Conservation (phyloP, 257 asterid species). For the Lycium barbarum region DNA sequence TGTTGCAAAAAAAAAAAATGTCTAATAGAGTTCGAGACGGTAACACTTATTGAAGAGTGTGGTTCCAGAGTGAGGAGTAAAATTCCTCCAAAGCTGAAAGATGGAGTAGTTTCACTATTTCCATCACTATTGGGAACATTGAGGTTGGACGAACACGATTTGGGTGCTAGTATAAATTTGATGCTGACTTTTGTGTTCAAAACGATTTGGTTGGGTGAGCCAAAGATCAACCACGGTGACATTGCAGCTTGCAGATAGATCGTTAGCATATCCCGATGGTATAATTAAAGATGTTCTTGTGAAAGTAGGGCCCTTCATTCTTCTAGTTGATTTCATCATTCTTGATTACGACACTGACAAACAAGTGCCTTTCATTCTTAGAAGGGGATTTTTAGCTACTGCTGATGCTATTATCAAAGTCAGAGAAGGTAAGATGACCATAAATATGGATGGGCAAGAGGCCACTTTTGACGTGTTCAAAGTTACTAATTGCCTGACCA, state of each 20-base stretch:
- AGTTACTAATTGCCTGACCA: neutral
- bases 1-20: too few relatives aligned
- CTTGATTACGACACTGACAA: neutral
- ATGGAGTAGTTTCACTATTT: neutral
- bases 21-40: neutral
- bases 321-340: too few relatives aligned
- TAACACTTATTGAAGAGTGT: neutral
- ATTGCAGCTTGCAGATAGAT: neutral
- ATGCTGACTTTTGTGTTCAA: too few relatives aligned
- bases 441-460: neutral
- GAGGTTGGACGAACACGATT: neutral
- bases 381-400: neutral
- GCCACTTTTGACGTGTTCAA: too few relatives aligned
- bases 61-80: neutral
- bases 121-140: neutral
- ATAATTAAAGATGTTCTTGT: neutral
- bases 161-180: neutral
- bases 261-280: neutral
- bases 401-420: too few relatives aligned
- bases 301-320: neutral
- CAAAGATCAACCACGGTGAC: neutral
- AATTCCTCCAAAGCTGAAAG: neutral
- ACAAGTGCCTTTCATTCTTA: neutral
- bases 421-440: neutral
- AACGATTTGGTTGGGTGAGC: neutral